Evolutionary conservation across 257 asterid genomes (phyloP), one percentile per base, ranked within the genome.

Genomic region (Solanum lycopersicoides): DNA sequence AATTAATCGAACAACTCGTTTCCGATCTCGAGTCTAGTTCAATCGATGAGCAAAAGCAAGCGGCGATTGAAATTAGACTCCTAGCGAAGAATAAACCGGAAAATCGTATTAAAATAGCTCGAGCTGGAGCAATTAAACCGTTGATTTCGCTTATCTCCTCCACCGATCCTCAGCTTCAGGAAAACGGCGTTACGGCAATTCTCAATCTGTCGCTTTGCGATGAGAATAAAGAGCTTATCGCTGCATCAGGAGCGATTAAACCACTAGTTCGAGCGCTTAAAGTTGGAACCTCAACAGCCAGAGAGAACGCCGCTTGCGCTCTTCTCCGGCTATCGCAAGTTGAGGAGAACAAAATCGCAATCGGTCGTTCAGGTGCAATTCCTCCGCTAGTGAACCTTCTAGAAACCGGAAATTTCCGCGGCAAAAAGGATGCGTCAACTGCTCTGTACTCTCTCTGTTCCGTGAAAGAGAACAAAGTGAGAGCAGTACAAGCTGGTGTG

Each of bases 291-390:
- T 9, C 98, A 7, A 91, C 98, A 7, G 98, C 98, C 3, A 88
- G 88, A 79, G 99, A 95, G 89, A 95, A 96, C 94, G 95, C 98
- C 14, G 99, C 99, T 12, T 95, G 98, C 89, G 98, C 99, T 68
- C 93, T 96, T 16, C 93, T 96, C 53, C 89, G 98, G 1, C 92
- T 96, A 7, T 93, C 98, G 50, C 97, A 95, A 50, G 74, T 91
- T 76, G 98, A 94, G 74, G 95, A 93, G 85, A 92, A 86, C n/a
- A 96, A 94, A 87, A 63, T 87, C 21, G 93, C 95, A 12, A 96
- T 96, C 39, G 99, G 99, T 15, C 89, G 95, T 72, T 93, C 96
- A 7, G 98, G 98, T 13, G 99, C 98, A 85, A 92, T 96, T 45
- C 96, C 93, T 45, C 94, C 95, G 84, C 92, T 96, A 83, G 98